Base-by-base conservation (phyloP, 306 rosid species). In the Hippophae gyantsensis region DNA sequence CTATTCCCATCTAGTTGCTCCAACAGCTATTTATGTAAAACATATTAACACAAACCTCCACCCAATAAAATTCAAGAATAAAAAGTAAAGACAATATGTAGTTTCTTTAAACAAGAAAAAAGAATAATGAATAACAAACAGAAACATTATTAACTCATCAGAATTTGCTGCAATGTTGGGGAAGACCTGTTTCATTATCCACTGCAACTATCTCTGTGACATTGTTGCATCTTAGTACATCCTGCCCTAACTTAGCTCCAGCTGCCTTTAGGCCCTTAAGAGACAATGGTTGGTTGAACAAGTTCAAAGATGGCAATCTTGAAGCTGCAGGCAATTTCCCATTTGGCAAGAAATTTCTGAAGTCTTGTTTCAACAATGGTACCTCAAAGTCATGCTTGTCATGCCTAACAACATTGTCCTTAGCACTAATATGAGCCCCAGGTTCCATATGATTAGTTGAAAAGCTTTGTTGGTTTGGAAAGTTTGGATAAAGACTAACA, bases 381-480 rank as follows among this genome's bases (percentile, higher is more conserved):
- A 92, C 99, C 78, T 88, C 95, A 68, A 92, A 92, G 64, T 92
- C 99, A 0, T 50, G 38, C 77, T 82, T 88, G 66, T 92, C 75
- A 57, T 92, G 99, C 67, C 75, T 82, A 48, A 92, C 86, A 1
- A 77, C 81, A 18, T 92, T 92, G 40, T 86, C 90, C 11, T 80
- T 85, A 13, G 99, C 97, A 67, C 96, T 86, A 42, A 92, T 88
- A 61, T 92, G 99, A 59, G 99, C 99, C 26, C 99, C 99, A 4
- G 96, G 99, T 54, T 92, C 99, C 99, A 88, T 88, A 70, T 92
- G 99, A 53, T 92, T 92, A 12, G 99, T 88, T 11, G 96, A 88
- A 67, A 92, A 83, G 86, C 99, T 92, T 6, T 93, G 84, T 43
- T 92, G 96, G 63, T 77, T 75, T 13, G 96, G 96, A 69, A 92